phyloP scores from a whole-genome alignment of 2,329 filamentous ascomycete genomes.

The Ascochyta pisi region DNA sequence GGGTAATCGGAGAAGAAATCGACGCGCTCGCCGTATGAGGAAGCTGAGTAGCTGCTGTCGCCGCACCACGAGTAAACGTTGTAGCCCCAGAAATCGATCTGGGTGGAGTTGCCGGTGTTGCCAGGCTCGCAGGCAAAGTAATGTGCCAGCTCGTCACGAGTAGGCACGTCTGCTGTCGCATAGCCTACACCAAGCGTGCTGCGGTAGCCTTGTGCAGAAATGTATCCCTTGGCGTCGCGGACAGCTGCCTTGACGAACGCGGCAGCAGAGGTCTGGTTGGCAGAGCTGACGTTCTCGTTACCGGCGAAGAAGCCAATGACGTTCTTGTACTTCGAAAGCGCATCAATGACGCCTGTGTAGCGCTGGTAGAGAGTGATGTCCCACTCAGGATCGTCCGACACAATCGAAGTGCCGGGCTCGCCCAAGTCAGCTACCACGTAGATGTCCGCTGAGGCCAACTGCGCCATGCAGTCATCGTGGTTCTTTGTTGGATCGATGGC shows the following conservation, averaged over 20 bases:
- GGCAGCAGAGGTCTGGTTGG: slow-evolving; percentile 85
- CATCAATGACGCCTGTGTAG: slow-evolving; percentile 84
- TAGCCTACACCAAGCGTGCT: slow-evolving; percentile 83
- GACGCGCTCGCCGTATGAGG: slow-evolving; percentile 82
- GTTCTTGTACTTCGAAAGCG: slow-evolving; percentile 83
- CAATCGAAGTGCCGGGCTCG: slow-evolving; percentile 70
- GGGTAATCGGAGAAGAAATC: slow-evolving; percentile 87
- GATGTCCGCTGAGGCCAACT: slow-evolving; percentile 83
- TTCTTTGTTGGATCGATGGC: slow-evolving; percentile 78
- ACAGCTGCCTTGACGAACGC: slow-evolving; percentile 98
- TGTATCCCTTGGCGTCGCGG: slow-evolving; percentile 92
- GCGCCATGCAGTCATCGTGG: slow-evolving; percentile 83
- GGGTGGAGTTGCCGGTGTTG: slow-evolving; percentile 50
- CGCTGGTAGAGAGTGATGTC: slow-evolving; percentile 77
- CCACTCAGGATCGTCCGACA: slow-evolving; percentile 80
- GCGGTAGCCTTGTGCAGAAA: slow-evolving; percentile 77
- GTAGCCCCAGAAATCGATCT: slow-evolving; percentile 98
- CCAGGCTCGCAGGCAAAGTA: slow-evolving; percentile 89
- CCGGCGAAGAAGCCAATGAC: slow-evolving; percentile 97
- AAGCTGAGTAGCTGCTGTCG: slow-evolving; percentile 74
- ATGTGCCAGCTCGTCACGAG: slow-evolving; percentile 79
- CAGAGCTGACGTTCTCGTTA: slow-evolving; percentile 91
- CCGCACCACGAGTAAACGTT: slow-evolving; percentile 99
- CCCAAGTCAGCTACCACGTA: slow-evolving; percentile 89
- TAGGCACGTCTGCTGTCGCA: slow-evolving; percentile 91